Percentiles rank a stretch among this genome's conserved stretches.
Conservation (phyloP, 805 yeast genomes). For the Ogataea neopini region DNA sequence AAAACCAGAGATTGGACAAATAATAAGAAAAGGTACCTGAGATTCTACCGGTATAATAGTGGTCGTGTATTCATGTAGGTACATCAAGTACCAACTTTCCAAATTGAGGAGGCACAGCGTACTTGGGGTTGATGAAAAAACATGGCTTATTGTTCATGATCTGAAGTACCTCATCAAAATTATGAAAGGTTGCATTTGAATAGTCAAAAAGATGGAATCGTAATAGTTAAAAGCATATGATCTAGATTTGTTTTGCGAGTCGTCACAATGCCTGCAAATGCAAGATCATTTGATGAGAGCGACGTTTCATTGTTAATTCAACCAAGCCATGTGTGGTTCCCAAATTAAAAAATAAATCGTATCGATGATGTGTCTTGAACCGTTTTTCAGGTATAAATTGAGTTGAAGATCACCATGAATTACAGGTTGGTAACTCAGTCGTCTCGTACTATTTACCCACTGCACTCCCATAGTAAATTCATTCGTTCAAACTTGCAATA, state of each 20-base stretch:
- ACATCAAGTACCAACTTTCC: too few relatives aligned
- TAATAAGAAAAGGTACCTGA: not conserved
- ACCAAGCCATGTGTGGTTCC: not conserved
- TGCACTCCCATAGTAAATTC: not conserved
- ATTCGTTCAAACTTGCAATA: not conserved
- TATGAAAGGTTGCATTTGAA: not conserved
- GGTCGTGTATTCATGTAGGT: conserved; percentile 3
- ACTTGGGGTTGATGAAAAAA: not conserved
- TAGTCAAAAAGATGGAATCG: too few relatives aligned
- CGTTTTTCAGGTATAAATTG: not conserved
- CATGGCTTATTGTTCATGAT: not conserved
- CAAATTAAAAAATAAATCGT: too few relatives aligned
- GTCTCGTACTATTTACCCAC: not conserved
- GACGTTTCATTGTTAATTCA: not conserved
- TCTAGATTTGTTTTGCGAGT: not conserved
- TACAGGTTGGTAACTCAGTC: too few relatives aligned
- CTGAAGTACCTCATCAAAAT: not conserved
- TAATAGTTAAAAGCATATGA: not conserved
- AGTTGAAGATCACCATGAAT: not conserved
- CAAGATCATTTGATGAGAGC: not conserved
- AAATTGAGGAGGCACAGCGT: not conserved
- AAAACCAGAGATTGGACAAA: not conserved
- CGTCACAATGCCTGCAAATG: not conserved
- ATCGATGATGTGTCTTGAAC: not conserved
- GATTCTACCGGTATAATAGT: not conserved